Evolutionary conservation across 2,329 filamentous ascomycete species (phyloP).

Genomic region (Pestalotiopsis sp.): DNA sequence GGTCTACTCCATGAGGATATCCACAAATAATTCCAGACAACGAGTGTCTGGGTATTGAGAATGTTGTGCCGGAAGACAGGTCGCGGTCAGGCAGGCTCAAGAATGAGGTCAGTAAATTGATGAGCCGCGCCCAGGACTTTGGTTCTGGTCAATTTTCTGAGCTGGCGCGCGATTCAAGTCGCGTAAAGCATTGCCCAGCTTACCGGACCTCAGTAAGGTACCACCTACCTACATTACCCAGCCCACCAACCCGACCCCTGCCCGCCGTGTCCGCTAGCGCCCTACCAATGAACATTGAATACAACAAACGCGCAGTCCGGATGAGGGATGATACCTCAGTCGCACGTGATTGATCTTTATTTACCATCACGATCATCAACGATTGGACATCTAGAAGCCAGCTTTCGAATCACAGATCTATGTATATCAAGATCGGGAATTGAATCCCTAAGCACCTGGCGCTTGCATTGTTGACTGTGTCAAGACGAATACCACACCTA

Average conservation of each 20-base stretch:
- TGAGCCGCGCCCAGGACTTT: constrained; percentile 3
- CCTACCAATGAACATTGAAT: neutral
- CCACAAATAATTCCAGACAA: neutral
- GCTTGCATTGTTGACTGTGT: no score
- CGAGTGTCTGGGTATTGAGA: neutral
- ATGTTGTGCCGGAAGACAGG: neutral
- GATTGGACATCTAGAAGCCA: neutral
- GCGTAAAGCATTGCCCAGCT: constrained; percentile 1
- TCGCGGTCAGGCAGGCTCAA: neutral
- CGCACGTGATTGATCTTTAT: neutral
- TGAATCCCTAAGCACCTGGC: no score
- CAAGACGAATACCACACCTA: no score
- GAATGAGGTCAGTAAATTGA: constrained; percentile 5
- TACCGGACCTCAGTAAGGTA: neutral
- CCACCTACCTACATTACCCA: neutral
- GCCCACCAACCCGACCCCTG: neutral
- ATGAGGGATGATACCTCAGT: neutral
- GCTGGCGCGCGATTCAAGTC: constrained; percentile 9
- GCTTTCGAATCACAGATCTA: neutral
- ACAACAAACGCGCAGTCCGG: neutral
- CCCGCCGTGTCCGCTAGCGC: neutral
- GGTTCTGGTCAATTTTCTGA: constrained; percentile 1
- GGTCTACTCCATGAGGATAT: neutral
- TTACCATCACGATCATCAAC: neutral
- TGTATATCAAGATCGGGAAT: neutral